Evolutionary conservation across 2,329 filamentous ascomycete species (phyloP).

Genomic region (Blastomyces emzantsi): DNA sequence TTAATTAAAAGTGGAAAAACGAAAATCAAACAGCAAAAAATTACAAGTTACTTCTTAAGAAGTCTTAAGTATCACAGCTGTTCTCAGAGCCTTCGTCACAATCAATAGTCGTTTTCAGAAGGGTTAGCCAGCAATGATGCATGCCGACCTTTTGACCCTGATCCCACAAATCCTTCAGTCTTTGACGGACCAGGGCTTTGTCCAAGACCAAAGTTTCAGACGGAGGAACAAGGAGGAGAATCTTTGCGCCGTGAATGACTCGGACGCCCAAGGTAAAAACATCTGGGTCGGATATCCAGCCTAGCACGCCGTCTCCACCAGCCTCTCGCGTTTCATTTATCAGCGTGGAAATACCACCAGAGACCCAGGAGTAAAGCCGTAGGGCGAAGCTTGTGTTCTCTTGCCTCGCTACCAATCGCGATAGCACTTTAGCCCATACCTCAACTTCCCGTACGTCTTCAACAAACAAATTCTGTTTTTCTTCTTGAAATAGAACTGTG

Average conservation of each 20-base stretch:
- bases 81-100: neutral
- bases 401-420: constrained; percentile 21
- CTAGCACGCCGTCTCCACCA: constrained; percentile 55
- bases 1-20: neutral
- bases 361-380: constrained; percentile 27
- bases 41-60: neutral
- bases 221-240: constrained; percentile 22
- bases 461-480: constrained; percentile 91
- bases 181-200: constrained; percentile 16
- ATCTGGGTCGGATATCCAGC: constrained; percentile 60
- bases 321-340: constrained; percentile 21
- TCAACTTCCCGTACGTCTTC: constrained; percentile 68
- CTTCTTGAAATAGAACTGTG: constrained; percentile 63
- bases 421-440: constrained; percentile 55
- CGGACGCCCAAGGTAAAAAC: constrained; percentile 48
- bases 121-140: constrained; percentile 27
- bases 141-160: constrained; percentile 21
- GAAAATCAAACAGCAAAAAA: neutral
- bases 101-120: neutral
- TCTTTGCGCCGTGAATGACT: constrained; percentile 30
- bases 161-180: constrained; percentile 22
- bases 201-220: constrained; percentile 17
- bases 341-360: constrained; percentile 26
- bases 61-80: neutral
- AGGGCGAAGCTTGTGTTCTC: constrained; percentile 16